phyloP scores from a whole-genome alignment of 2,329 filamentous ascomycete species.

The Arthroderma sp. region DNA sequence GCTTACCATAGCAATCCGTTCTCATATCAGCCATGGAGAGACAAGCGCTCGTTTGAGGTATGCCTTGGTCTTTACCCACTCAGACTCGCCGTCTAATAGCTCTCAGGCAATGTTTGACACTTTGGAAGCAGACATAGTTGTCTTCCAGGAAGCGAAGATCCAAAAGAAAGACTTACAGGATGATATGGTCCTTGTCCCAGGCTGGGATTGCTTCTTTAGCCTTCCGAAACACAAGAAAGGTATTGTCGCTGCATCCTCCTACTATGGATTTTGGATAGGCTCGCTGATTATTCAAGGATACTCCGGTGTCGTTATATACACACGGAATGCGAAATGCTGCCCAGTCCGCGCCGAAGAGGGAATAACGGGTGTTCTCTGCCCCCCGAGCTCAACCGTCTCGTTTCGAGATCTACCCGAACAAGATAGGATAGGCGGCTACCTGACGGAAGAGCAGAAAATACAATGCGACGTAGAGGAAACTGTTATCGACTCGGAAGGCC shows the following conservation, averaged over 20 bases:
- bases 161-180: constrained; percentile 82
- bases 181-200: constrained; percentile 88
- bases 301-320: constrained; percentile 91
- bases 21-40: constrained; percentile 70
- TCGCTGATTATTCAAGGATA: constrained; percentile 49
- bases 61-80: constrained; percentile 4
- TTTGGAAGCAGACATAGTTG: constrained; percentile 79
- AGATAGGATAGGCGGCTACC: constrained; percentile 81
- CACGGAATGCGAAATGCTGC: constrained; percentile 68
- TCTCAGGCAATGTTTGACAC: constrained; percentile 79
- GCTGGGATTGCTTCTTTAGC: constrained; percentile 95
- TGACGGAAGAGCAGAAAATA: constrained; percentile 45
- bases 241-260: constrained; percentile 18
- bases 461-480: constrained; percentile 37
- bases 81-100: constrained; percentile 1
- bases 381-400: constrained; percentile 54
- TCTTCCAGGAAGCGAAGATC: constrained; percentile 95
- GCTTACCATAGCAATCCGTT: constrained; percentile 56
- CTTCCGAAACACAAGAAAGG: constrained; percentile 89
- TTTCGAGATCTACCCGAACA: constrained; percentile 63
- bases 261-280: constrained; percentile 1
- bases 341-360: constrained; percentile 90
- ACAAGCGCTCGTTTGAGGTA: constrained; percentile 56
- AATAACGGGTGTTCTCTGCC: constrained; percentile 66
- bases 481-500: constrained; percentile 75